Base-by-base conservation (phyloP, 257 asterid species). In the Thymus mandschuricus region DNA sequence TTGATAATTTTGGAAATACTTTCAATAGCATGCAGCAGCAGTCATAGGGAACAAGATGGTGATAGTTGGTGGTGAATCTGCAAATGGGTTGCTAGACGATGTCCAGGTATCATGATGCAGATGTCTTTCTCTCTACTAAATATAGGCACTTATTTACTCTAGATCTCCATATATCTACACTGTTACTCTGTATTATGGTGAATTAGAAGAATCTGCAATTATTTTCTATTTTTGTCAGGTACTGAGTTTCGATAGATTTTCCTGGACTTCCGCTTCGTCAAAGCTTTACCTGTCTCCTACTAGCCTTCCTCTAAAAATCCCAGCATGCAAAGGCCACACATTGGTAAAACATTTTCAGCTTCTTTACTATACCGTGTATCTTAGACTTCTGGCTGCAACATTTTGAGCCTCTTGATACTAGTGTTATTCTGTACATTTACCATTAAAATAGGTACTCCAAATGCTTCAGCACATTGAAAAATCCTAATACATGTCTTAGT, bases 31-130 rank as follows among this genome's bases (percentile, higher is more conserved):
- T 82, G 96, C 91, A 3, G 99, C 99, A n/a, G 94, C 98, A 3
- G 98, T 95, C 41, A 82, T 89, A 60, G 99, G 98, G 76, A 89
- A 89, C 86, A 89, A 89, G 85, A 89, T 92, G 98, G 96, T 95
- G 76, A 87, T 95, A n/a, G 97, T 95, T 72, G 99, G 99, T 40
- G 99, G 98, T 72, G 99, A 95, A 83, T 89, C 96, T 66, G 83
- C 87, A 31, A 82, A 77, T 78, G 91, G 90, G 54, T 68, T 95
- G 86, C 83, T 95, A 75, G 98, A 92, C 49, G 99, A 95, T 80
- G 97, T 95, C 62, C 96, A 88, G 98, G 99, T 92, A 80, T 58
- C 65, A 44, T 65, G 15, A 64, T 61, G 66, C 34, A 62, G 54
- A 59, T 27, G n/a, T 52, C 40, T 13, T 40, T n/a, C 35, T 64